Evolutionary conservation across 768 basidiomycete species (phyloP).

Genomic region (Pleurotus cornucopiae): DNA sequence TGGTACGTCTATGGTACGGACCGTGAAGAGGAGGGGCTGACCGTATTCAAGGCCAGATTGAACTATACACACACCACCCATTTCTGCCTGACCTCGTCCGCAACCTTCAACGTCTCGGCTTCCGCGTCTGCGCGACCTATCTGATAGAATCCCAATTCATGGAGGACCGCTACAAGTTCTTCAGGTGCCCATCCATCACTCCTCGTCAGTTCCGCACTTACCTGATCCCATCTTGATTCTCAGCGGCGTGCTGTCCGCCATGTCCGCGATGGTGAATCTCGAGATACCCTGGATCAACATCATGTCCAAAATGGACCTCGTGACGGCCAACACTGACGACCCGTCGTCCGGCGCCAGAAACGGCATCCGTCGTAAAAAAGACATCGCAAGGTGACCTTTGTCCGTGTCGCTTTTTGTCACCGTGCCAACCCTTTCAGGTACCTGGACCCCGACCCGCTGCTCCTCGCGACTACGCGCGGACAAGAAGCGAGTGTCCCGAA

Average conservation of each 20-base stretch:
- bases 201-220: constrained; percentile 4
- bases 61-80: constrained; percentile 97
- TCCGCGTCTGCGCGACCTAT: constrained; percentile 86
- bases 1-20: constrained; percentile 38
- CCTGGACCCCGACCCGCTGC: constrained; percentile 90
- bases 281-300: constrained; percentile 97
- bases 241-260: constrained; percentile 92
- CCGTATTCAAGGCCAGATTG: constrained; percentile 77
- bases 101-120: constrained; percentile 67
- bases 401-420: constrained; percentile 1
- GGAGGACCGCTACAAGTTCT: constrained; percentile 99
- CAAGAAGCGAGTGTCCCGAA: constrained; percentile 52
- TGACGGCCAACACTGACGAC: constrained; percentile 63
- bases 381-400: constrained; percentile 71
- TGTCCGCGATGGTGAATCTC: constrained; percentile 98
- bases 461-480: constrained; percentile 66
- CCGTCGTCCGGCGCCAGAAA: constrained; percentile 56
- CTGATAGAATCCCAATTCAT: constrained; percentile 98
- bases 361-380: constrained; percentile 65
- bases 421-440: constrained; percentile 46
- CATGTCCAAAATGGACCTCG: constrained; percentile 99
- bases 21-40: not conserved
- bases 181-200: constrained; percentile 50
- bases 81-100: constrained; percentile 90
- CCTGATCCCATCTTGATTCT: constrained; percentile 4